Conservation (phyloP, 768 basidiomycete genomes). For the Pisolithus tinctorius region DNA sequence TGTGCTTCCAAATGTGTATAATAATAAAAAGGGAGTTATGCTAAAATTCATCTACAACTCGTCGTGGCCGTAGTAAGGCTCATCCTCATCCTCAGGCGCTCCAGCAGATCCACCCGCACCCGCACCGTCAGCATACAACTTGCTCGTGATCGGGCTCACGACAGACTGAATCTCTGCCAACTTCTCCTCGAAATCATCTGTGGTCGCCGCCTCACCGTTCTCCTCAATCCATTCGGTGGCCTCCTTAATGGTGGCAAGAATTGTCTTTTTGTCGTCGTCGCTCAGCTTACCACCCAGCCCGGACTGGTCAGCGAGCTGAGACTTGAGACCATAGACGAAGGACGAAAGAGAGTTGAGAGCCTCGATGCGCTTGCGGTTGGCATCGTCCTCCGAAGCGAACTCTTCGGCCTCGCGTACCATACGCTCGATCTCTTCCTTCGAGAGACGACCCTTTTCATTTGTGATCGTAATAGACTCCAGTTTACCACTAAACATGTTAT, state of each 20-base stretch:
- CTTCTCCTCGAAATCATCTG: constrained; percentile 92
- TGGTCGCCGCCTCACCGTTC: constrained; percentile 64
- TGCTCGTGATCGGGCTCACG: constrained; percentile 81
- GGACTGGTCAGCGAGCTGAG: constrained; percentile 77
- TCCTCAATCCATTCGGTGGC: constrained; percentile 90
- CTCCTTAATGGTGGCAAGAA: constrained; percentile 79
- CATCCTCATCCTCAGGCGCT: constrained; percentile 33
- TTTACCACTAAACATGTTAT: constrained; percentile 51
- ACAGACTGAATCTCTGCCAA: constrained; percentile 65
- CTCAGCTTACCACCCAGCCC: constrained; percentile 86
- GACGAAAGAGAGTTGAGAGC: constrained; percentile 77
- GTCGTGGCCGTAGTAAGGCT: constrained; percentile 42
- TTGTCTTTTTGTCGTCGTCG: constrained; percentile 77
- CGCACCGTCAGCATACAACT: constrained; percentile 53
- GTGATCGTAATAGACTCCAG: constrained; percentile 88
- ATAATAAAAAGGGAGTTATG: not conserved
- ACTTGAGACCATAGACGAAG: constrained; percentile 83
- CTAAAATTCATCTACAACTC: constrained; percentile 35
- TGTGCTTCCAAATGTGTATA: not conserved
- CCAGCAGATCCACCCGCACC: constrained; percentile 12
- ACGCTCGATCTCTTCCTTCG: constrained; percentile 87
- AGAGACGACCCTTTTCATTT: constrained; percentile 92
- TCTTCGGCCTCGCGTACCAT: constrained; percentile 95
- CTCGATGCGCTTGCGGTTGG: constrained; percentile 77
- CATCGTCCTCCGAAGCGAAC: constrained; percentile 75